Evolutionary conservation across 1,284 basidiomycete genomes (phyloP), one percentile per base, ranked within the genome.

Genomic region (Trichosporon faecale): DNA sequence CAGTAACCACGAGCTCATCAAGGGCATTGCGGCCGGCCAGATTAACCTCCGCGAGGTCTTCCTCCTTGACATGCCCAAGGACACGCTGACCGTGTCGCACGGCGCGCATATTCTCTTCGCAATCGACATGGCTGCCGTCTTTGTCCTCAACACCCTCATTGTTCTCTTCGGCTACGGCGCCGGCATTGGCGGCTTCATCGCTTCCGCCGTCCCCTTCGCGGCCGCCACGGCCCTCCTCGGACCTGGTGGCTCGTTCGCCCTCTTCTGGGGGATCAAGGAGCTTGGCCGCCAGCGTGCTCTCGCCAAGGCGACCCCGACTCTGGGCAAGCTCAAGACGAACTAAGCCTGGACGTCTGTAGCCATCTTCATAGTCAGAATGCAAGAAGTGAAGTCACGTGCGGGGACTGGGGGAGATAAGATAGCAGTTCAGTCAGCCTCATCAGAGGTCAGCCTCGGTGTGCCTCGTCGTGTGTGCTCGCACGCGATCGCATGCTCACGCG

Each of bases 91-190:
- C 3, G 23, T 72, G n/a, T n/a, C 68, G 11, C 33, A 27, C 55
- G 68, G 66, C 29, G 63, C 66, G 1, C 71, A 72, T 55, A 4
- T 64, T n/a, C 61, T 72, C 29, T 70, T 72, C 63, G 21, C 29
- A 37, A 55, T 67, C 25, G 71, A 72, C 65, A 66, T 66, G 40
- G 44, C 63, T 5, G 64, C 46, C 11, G 67, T 68, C 3, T 6
- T 61, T 9, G 2, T 49, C 29, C 35, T 57, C 14, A 66, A 33
- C 9, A 23, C 21, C n/a, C 12, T 35, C n/a, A 18, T 6, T 2
- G 49, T 52, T 12, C 66, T 68, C 18, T 65, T 55, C 46, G 21
- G 65, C 2, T 21, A 37, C 27, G 29, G 40, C 8, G 64, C 64
- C 18, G 25, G 44, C 12, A 21, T 61, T 4, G 44, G 57, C 23